Conservation (phyloP, 2,329 filamentous ascomycete genomes). For the Talaromyces marneffei region DNA sequence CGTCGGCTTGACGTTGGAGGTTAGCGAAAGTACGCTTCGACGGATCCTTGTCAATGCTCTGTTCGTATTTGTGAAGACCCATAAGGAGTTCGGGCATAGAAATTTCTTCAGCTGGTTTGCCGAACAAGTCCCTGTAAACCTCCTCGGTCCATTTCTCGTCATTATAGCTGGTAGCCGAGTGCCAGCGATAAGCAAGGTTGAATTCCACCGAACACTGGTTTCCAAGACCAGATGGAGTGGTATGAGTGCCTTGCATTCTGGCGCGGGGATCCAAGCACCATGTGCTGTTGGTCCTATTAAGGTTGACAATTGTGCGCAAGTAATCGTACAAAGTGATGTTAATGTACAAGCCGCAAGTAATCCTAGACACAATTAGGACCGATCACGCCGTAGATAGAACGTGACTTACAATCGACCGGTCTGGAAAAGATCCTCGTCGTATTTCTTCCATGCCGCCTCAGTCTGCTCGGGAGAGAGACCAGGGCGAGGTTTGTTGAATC, state of each 20-base stretch:
- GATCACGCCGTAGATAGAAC: constrained; percentile 9
- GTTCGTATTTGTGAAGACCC: constrained; percentile 59
- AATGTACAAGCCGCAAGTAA: constrained; percentile 69
- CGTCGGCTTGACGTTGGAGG: constrained; percentile 59
- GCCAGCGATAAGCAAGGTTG: constrained; percentile 83
- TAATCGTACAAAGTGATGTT: constrained; percentile 76
- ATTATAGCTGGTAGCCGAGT: constrained; percentile 67
- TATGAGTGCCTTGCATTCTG: constrained; percentile 57
- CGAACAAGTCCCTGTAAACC: constrained; percentile 59
- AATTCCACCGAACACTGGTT: constrained; percentile 85
- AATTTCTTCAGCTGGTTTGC: constrained; percentile 53
- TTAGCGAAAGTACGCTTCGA: constrained; percentile 61
- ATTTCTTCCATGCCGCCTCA: constrained; percentile 55
- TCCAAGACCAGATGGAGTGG: constrained; percentile 65
- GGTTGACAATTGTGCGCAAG: constrained; percentile 68
- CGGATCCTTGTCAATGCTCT: constrained; percentile 59
- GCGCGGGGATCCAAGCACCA: constrained; percentile 76
- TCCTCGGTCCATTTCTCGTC: constrained; percentile 78
- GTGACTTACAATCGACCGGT: constrained; percentile 57
- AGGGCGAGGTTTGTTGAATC: constrained; percentile 62
- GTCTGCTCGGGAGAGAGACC: constrained; percentile 47
- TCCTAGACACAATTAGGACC: constrained; percentile 26
- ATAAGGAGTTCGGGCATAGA: constrained; percentile 56
- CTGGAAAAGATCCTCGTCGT: constrained; percentile 74
- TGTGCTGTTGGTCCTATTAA: constrained; percentile 65